Evolutionary conservation across 1,284 basidiomycete species (phyloP), one percentile per base, ranked within the genome.

Genomic region (Bondarzewia mesenterica): DNA sequence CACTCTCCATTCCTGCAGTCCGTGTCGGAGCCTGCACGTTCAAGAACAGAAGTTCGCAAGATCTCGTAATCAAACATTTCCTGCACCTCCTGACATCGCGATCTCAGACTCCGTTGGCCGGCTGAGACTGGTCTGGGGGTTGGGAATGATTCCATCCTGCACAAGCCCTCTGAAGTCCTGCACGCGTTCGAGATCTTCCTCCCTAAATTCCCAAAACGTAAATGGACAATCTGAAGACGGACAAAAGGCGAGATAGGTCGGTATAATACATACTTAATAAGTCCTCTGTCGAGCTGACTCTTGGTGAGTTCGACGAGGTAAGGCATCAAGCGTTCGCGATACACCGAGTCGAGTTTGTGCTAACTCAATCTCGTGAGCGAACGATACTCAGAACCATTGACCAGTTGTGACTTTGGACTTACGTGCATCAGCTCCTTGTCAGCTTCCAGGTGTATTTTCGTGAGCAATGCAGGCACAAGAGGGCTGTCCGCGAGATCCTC

Each of bases 361-460:
- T 40, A 18, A n/a, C n/a, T n/a, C n/a, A n/a, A n/a, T n/a, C n/a
- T n/a, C n/a, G n/a, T n/a, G n/a, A n/a, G n/a, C n/a, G n/a, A n/a
- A n/a, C n/a, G n/a, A n/a, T n/a, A n/a, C n/a, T n/a, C n/a, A n/a
- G n/a, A n/a, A n/a, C n/a, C n/a, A n/a, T n/a, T n/a, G n/a, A n/a
- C n/a, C n/a, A n/a, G n/a, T n/a, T n/a, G n/a, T n/a, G n/a, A n/a
- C n/a, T n/a, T n/a, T n/a, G n/a, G 16, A 18, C 38, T 18, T 40
- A 40, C 38, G 16, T 40, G 38, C 38, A 40, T 40, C n/a, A 40
- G 16, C 16, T 40, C 38, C 38, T 40, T 40, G 38, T 40, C 38
- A 21, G 38, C 38, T 40, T 40, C 38, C 10, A 40, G 38, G 20
- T 40, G 38, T 12, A 40, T 40, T 22, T 40, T 40, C 12, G 38